Conservation (phyloP, 495 filamentous ascomycete genomes). For the Aspergillus indologenus region DNA sequence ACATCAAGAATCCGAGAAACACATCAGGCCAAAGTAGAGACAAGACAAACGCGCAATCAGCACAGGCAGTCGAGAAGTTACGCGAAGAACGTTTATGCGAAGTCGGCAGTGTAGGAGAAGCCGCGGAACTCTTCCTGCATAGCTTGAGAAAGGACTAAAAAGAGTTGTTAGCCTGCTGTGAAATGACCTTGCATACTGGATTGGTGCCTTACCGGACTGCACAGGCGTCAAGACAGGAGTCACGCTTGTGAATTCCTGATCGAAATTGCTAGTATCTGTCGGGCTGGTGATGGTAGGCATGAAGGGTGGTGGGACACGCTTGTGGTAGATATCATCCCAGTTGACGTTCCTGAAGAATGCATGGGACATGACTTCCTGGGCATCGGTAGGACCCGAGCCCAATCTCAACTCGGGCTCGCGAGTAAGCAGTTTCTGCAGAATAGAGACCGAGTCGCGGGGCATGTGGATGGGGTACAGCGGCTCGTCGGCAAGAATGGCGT, state of each 20-base stretch:
- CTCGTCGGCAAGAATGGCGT: conserved; percentile 96
- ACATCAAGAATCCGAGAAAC: conserved; percentile 21
- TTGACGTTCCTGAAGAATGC: conserved; percentile 97
- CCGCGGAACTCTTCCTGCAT: conserved; percentile 99
- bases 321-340: conserved; percentile 98
- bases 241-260: conserved; percentile 97
- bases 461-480: conserved; percentile 98
- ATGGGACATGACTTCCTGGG: conserved; percentile 98
- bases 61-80: neutral
- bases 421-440: conserved; percentile 95
- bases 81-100: conserved; percentile 39
- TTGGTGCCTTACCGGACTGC: conserved; percentile 81
- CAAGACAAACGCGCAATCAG: neutral
- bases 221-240: conserved; percentile 97
- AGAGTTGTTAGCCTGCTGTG: conserved; percentile 12
- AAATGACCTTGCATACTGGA: conserved; percentile 7
- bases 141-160: conserved; percentile 87
- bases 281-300: conserved; percentile 81
- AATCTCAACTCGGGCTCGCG: conserved; percentile 91
- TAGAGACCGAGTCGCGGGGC: conserved; percentile 96
- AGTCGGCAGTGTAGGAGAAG: conserved; percentile 91
- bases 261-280: conserved; percentile 99
- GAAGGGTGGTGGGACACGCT: conserved; percentile 85
- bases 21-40: conserved; percentile 17
- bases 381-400: conserved; percentile 92